A percentile compares a stretch with the other conserved stretches of the same genome.
phyloP scores from a whole-genome alignment of 176 grass and related monocot genomes.

The Pharus latifolius region DNA sequence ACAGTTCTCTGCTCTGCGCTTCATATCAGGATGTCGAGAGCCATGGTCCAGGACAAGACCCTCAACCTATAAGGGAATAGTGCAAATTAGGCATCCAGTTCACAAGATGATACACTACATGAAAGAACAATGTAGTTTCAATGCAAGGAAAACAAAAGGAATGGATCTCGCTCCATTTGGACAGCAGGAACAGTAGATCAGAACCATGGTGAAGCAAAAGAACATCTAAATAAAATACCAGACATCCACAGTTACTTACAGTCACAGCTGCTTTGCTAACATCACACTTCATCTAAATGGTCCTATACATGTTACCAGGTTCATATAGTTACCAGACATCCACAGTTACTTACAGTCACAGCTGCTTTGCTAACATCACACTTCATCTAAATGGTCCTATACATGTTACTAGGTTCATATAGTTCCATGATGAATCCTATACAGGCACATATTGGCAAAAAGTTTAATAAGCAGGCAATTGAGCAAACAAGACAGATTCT shows the following conservation, averaged over 20 bases:
- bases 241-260: no score
- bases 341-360: no score
- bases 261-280: no score
- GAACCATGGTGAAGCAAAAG: no score
- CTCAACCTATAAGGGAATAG: slow-evolving; percentile 51
- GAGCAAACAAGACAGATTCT: neutral
- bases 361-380: neutral
- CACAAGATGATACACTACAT: no score
- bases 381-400: neutral
- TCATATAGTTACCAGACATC: no score
- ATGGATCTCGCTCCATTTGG: no score
- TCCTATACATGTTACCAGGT: neutral
- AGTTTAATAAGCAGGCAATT: neutral
- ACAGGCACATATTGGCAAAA: neutral
- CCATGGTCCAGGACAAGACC: slow-evolving; percentile 96
- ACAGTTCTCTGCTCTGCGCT: slow-evolving; percentile 92
- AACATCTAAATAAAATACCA: no score
- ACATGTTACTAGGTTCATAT: neutral
- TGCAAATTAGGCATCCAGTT: neutral
- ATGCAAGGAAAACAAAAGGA: no score
- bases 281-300: neutral
- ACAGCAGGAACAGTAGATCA: no score
- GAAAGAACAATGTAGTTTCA: no score
- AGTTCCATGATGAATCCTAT: neutral
- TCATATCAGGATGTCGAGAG: slow-evolving; percentile 99